Base-by-base conservation (phyloP, 495 filamentous ascomycete species). In the Letharia lupina region DNA sequence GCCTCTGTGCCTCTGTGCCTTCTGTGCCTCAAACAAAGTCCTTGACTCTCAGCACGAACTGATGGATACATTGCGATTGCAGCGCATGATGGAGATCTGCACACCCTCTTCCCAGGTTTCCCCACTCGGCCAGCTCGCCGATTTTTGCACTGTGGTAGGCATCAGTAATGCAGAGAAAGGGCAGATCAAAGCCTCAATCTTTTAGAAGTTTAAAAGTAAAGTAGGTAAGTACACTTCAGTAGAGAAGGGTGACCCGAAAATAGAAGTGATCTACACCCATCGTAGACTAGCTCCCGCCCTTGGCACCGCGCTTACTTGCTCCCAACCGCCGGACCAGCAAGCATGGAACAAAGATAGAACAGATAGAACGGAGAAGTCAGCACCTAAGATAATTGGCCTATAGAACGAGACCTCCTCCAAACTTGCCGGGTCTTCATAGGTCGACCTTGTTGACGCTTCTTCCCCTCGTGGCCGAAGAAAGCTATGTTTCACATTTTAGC, bases 401-500 rank as follows among this genome's bases (percentile, higher is more conserved):
- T 52, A 59, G 48, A 59, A 41, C 44, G 45, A 54, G 54, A 65
- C 63, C 52, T 39, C 40, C 18, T 39, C 31, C 15, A 39, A 16
- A 31, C 31, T 39, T 28, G 2, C 8, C 3, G 1, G 33, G n/a
- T 35, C 6, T 23, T 28, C 45, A 56, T 65, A 37, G 61, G 44
- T 48, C 40, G 54, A 45, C 63, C 52, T 56, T 41, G 37, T 66
- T 60, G 57, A 44, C 58, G 58, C 37, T 61, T 41, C 20, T 54
- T 39, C 57, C 58, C 48, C 9, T 8, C 28, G 18, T 23, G 20
- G 33, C 58, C 64, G 18, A 16, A 11, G 13, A 11, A 44, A 60
- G 18, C 64, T 66, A 61, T 54, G 64, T 66, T 66, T 66, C 64
- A 66, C 28, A 35, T 66, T 61, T 66, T 50, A 61, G 44, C 40